Percentiles rank a stretch among this genome's conserved stretches.
phyloP scores from a whole-genome alignment of 768 basidiomycete genomes.

The Lentinula guzmanii region DNA sequence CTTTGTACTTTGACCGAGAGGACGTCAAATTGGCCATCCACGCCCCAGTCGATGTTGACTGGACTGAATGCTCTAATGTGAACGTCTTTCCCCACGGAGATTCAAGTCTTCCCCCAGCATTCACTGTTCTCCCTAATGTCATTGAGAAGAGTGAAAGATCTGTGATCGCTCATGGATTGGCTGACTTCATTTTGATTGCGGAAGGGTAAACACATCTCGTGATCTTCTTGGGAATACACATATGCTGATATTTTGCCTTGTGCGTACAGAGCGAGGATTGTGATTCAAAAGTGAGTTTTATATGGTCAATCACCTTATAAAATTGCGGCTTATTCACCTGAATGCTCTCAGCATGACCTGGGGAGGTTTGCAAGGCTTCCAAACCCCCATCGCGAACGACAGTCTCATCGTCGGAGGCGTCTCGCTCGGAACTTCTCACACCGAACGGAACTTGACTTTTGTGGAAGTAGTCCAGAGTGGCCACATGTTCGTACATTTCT shows the following conservation, averaged over 20 bases:
- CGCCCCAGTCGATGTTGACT: constrained; percentile 53
- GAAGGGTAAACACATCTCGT: constrained; percentile 47
- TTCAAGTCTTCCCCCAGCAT: constrained; percentile 51
- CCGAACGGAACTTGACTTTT: constrained; percentile 64
- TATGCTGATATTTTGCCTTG: background rate
- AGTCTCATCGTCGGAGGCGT: constrained; percentile 68
- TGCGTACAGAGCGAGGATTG: constrained; percentile 44
- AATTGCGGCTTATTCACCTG: background rate
- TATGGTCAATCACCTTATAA: background rate
- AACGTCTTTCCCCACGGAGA: constrained; percentile 62
- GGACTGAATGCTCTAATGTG: constrained; percentile 57
- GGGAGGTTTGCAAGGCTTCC: constrained; percentile 69
- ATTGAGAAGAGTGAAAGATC: constrained; percentile 69
- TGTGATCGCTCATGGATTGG: constrained; percentile 68
- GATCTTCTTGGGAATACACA: background rate
- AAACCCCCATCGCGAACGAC: constrained; percentile 56
- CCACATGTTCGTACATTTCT: constrained; percentile 48
- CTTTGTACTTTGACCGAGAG: constrained; percentile 62
- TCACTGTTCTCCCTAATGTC: constrained; percentile 65
- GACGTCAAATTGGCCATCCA: constrained; percentile 72
- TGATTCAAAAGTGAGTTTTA: constrained; percentile 49
- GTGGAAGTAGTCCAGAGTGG: constrained; percentile 63
- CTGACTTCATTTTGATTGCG: constrained; percentile 68
- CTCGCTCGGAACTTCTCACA: constrained; percentile 56
- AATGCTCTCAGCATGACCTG: constrained; percentile 22